Percentiles rank a stretch among this genome's conserved stretches.
These are phyloP conservation scores for Picea engelmannii DNA, from an alignment of 83 land plant species.

Conservation along the genomic window DNA sequence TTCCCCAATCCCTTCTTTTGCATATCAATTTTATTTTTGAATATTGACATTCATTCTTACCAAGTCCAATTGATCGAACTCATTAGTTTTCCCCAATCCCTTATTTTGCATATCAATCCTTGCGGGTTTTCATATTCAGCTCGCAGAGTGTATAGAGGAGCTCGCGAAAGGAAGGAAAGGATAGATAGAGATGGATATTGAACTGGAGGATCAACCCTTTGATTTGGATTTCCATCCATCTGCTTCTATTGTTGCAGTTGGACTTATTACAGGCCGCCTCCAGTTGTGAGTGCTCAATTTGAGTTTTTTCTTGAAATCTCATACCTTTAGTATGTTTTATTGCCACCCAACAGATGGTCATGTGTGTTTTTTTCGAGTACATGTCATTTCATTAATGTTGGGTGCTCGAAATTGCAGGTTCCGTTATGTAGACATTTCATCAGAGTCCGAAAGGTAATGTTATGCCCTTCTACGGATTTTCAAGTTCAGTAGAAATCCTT, in stretches of 20 bases:
- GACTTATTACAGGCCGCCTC: slow-evolving; percentile 59
- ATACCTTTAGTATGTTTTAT: background rate
- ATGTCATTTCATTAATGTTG: background rate
- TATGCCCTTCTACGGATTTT: no score
- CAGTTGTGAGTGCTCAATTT: slow-evolving; percentile 29
- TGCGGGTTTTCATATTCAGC: no score
- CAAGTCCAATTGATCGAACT: no score
- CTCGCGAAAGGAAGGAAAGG: no score
- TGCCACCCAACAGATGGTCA: background rate
- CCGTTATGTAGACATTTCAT: slow-evolving; percentile 29
- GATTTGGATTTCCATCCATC: slow-evolving; percentile 71
- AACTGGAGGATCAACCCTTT: slow-evolving; percentile 43
- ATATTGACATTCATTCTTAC: no score
- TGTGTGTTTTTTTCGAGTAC: slow-evolving; percentile 15
- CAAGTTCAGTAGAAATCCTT: no score
- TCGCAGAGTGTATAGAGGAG: no score
- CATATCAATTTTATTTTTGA: no score
- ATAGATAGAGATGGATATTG: slow-evolving; percentile 43
- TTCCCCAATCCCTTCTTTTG: no score
- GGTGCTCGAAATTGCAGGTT: slow-evolving; percentile 30
- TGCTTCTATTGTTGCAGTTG: slow-evolving; percentile 41
- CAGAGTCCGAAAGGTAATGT: slow-evolving; percentile 35
- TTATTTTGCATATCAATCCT: no score
- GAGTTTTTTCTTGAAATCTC: background rate
- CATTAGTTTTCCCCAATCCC: no score